Evolutionary conservation across 2,329 filamentous ascomycete genomes (phyloP).

Genomic region (Thermochaetoides dissita): DNA sequence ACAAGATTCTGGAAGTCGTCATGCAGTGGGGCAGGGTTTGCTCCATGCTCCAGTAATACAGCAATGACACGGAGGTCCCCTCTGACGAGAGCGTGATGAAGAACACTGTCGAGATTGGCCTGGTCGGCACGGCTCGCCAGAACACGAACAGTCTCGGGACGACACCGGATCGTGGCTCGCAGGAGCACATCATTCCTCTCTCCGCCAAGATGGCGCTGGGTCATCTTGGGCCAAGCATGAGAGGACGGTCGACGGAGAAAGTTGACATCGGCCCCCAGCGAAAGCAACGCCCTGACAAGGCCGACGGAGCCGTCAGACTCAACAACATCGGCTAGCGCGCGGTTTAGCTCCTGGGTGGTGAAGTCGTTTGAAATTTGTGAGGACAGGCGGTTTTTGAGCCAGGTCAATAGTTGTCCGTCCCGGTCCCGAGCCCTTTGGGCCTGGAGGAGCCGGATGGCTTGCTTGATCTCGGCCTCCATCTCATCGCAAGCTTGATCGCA

Average conservation of each 20-base stretch:
- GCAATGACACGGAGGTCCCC: slow-evolving; percentile 13
- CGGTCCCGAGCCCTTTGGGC: slow-evolving; percentile 9
- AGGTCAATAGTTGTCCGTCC: slow-evolving; percentile 9
- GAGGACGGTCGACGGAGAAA: slow-evolving; percentile 12
- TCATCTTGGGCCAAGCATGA: slow-evolving; percentile 14
- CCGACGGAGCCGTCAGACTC: slow-evolving; percentile 15
- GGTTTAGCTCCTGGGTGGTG: slow-evolving; percentile 16
- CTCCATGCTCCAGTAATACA: slow-evolving; percentile 15
- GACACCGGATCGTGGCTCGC: slow-evolving; percentile 13
- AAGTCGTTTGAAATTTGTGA: slow-evolving; percentile 10
- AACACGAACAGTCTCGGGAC: slow-evolving; percentile 13
- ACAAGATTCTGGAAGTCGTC: slow-evolving; percentile 17
- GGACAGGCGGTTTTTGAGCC: slow-evolving; percentile 11
- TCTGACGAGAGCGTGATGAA: slow-evolving; percentile 15
- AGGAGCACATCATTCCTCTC: slow-evolving; percentile 16
- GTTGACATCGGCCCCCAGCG: slow-evolving; percentile 18
- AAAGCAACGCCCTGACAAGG: slow-evolving; percentile 15
- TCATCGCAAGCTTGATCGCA: slow-evolving; percentile 2
- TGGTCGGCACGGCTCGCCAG: slow-evolving; percentile 17
- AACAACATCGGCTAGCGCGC: slow-evolving; percentile 15
- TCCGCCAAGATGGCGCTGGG: slow-evolving; percentile 9
- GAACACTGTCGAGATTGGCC: slow-evolving; percentile 15
- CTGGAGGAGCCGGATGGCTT: slow-evolving; percentile 13
- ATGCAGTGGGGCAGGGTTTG: slow-evolving; percentile 14
- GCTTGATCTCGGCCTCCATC: slow-evolving; percentile 12